Evolutionary conservation across 2,329 filamentous ascomycete species (phyloP).

Genomic region (Trichoderma sp.): DNA sequence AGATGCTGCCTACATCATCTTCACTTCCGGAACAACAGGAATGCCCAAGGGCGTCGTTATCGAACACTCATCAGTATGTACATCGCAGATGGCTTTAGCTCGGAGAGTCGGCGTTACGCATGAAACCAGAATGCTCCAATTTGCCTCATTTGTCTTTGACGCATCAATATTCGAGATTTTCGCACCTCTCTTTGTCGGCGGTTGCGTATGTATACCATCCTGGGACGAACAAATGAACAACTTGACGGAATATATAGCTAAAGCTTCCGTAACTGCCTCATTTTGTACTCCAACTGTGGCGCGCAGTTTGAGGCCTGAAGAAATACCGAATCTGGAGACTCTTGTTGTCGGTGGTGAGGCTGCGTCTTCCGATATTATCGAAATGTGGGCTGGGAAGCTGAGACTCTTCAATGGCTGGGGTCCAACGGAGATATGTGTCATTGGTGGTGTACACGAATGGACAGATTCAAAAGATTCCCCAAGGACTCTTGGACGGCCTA

Average conservation of each 20-base stretch:
- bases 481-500: neutral
- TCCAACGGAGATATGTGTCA: constrained; percentile 11
- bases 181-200: neutral
- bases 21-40: constrained; percentile 18
- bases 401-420: constrained; percentile 13
- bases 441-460: constrained; percentile 5
- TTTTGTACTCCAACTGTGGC: constrained; percentile 8
- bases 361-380: neutral
- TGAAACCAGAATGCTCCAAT: constrained; percentile 12
- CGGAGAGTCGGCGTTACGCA: neutral
- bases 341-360: constrained; percentile 12
- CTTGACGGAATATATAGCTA: neutral
- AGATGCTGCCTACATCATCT: constrained; percentile 9
- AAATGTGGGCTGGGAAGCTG: neutral
- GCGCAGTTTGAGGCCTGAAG: neutral
- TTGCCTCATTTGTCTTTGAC: constrained; percentile 23
- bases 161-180: constrained; percentile 20
- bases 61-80: neutral
- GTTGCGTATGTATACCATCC: constrained; percentile 22
- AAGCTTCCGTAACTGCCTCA: neutral
- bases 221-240: constrained; percentile 18
- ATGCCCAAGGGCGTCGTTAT: constrained; percentile 17
- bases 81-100: neutral
- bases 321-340: neutral
- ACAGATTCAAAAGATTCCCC: neutral